Evolutionary conservation across 2,329 filamentous ascomycete species (phyloP).

Genomic region (Diplodia seriata): DNA sequence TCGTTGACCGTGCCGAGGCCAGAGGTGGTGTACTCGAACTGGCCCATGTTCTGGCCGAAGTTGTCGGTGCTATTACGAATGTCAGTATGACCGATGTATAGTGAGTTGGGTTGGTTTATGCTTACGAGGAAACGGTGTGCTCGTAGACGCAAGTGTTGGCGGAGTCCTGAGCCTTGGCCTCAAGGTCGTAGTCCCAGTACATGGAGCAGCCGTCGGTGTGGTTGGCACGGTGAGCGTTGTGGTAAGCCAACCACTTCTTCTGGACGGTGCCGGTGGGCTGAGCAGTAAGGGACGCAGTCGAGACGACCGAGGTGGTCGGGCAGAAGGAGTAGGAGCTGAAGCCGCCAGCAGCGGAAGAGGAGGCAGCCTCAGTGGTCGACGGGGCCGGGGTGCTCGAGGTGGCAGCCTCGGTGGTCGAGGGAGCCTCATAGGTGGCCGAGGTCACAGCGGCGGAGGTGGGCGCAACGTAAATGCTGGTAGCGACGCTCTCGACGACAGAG

Average conservation of each 20-base stretch:
- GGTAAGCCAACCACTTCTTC: slow-evolving; percentile 64
- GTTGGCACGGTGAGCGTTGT: slow-evolving; percentile 87
- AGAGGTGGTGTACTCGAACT: slow-evolving; percentile 83
- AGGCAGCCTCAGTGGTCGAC: neutral
- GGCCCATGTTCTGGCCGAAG: slow-evolving; percentile 87
- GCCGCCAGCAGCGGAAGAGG: slow-evolving; percentile 19
- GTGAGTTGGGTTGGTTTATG: neutral
- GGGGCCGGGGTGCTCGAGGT: neutral
- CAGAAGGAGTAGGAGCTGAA: slow-evolving; percentile 37
- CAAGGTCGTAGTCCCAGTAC: slow-evolving; percentile 70
- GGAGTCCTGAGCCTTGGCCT: slow-evolving; percentile 66
- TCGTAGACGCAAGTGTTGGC: slow-evolving; percentile 73
- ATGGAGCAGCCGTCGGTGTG: slow-evolving; percentile 70
- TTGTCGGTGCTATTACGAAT: slow-evolving; percentile 45
- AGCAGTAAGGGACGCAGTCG: slow-evolving; percentile 4
- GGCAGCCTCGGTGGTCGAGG: neutral
- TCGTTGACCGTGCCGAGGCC: slow-evolving; percentile 61
- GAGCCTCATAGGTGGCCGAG: slow-evolving; percentile 8
- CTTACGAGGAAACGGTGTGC: slow-evolving; percentile 55
- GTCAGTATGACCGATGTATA: slow-evolving; percentile 44
- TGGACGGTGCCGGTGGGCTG: slow-evolving; percentile 39
- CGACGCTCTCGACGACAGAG: neutral
- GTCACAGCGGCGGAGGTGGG: neutral
- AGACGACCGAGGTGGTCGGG: neutral
- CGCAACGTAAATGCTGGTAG: slow-evolving; percentile 6